Conservation (phyloP, 352 stramenopile species). For the Bremia lactucae region DNA sequence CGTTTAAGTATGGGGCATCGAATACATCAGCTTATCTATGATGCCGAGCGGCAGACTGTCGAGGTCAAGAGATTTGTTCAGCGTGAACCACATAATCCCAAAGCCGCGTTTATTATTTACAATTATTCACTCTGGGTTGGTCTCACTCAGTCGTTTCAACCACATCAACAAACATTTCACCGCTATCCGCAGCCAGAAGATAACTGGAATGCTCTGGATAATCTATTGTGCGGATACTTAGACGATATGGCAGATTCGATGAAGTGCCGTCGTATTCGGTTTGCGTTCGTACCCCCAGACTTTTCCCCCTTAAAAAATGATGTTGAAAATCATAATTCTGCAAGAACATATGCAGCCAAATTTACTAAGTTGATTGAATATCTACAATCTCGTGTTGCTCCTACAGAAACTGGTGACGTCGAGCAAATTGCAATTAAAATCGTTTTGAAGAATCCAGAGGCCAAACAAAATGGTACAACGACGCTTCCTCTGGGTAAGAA, state of each 20-base stretch:
- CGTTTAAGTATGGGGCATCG: slow-evolving; percentile 72
- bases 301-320: slow-evolving; percentile 1
- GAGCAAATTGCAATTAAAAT: slow-evolving; percentile 42
- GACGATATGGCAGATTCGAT: slow-evolving; percentile 62
- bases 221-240: slow-evolving; percentile 64
- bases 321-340: slow-evolving; percentile 2
- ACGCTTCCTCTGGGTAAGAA: slow-evolving; percentile 7
- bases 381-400: slow-evolving; percentile 43
- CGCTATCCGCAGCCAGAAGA: slow-evolving; percentile 57
- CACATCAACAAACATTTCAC: slow-evolving; percentile 61
- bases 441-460: slow-evolving; percentile 16
- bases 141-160: slow-evolving; percentile 53
- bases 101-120: slow-evolving; percentile 40
- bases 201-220: slow-evolving; percentile 72
- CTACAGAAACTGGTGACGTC: slow-evolving; percentile 33
- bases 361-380: slow-evolving; percentile 61
- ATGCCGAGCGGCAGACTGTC: slow-evolving; percentile 57
- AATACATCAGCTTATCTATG: slow-evolving; percentile 75
- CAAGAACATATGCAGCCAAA: slow-evolving; percentile 27
- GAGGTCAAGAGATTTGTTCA: slow-evolving; percentile 73
- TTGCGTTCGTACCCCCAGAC: slow-evolving; percentile 43
- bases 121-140: slow-evolving; percentile 65
- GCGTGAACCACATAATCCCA: slow-evolving; percentile 21
- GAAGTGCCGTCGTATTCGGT: slow-evolving; percentile 64
- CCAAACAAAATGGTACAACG: not conserved